A percentile compares a stretch with the other conserved stretches of the same genome.
Evolutionary conservation across 31 red algal genomes (phyloP).

Genomic region (Bonnemaisonia californica): DNA sequence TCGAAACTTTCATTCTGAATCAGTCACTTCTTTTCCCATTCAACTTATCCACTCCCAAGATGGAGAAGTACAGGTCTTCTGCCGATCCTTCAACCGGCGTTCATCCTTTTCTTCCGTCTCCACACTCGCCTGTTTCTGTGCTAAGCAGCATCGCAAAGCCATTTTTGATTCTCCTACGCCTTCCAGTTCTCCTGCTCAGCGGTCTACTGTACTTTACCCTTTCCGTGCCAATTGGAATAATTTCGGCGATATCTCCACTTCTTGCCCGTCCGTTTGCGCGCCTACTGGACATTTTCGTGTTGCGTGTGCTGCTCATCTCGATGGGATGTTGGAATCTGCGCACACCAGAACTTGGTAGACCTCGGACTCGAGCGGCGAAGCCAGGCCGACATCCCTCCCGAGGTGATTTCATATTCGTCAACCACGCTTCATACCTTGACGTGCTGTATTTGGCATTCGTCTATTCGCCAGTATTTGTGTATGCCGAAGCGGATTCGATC

Average conservation of each 20-base stretch:
- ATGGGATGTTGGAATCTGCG: constrained; percentile 3
- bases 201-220: constrained; percentile 1
- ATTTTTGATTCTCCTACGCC: constrained; percentile 38
- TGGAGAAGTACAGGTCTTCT: constrained; percentile 74
- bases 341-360: constrained; percentile 5
- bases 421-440: constrained; percentile 17
- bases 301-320: constrained; percentile 33
- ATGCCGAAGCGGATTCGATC: not conserved
- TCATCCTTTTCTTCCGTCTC: constrained; percentile 57
- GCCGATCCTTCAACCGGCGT: constrained; percentile 73
- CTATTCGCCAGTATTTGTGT: not conserved
- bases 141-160: constrained; percentile 10
- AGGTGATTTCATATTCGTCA: not conserved
- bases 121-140: not conserved
- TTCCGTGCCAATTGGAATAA: not conserved
- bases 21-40: too few species aligned
- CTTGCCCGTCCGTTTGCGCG: constrained; percentile 19
- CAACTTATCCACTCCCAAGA: constrained; percentile 19
- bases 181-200: constrained; percentile 29
- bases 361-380: not conserved
- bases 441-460: not conserved
- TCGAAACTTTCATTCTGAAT: too few species aligned
- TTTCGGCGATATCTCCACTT: constrained; percentile 14
- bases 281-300: not conserved
- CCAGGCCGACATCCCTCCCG: not conserved